Base-by-base conservation (phyloP, 495 filamentous ascomycete genomes). In the Clohesyomyces aquaticus region DNA sequence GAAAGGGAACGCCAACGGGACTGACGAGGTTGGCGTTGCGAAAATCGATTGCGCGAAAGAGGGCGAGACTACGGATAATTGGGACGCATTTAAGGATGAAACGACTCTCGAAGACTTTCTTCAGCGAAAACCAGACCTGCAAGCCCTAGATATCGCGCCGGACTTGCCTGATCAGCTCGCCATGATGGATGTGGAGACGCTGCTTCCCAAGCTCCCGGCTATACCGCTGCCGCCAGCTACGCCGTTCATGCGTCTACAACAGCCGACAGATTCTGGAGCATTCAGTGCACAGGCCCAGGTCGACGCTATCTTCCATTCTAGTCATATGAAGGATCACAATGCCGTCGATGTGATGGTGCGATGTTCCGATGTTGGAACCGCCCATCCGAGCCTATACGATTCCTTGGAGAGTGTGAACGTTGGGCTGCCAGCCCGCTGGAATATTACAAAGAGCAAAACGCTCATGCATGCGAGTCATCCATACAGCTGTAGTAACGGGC, bases 341-440 rank as follows among this genome's bases (percentile, higher is more conserved):
- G 79, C 83, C 2, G 88, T 96, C 10, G 90, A 97, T 76, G 86
- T 95, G 14, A 83, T 98, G 60, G 76, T 96, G 3, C 82, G 90
- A 1, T 91, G 88, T 2, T 89, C 87, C n/a, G 80, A 84, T 59
- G 85, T 91, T 70, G 91, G 92, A 27, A 83, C 78, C n/a, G 81
- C 96, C 29, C 87, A 93, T 65, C 76, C 96, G 27, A 88, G 88
- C 58, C 91, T 96, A 54, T 96, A 95, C 73, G 90, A 96, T 70
- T 93, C 88, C 16, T 93, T 97, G 67, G 81, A 90, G 56, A 88
- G 96, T 58, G 91, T 94, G 1, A 84, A 80, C 19, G 83, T 91
- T 53, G 72, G 76, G 6, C 69, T 85, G 26, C 66, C 65, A 12
- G 21, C 29, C 42, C 12, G 23, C 9, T 63, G 49, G 64, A 4